These are phyloP conservation scores for Penicillium lividum DNA, from an alignment of 495 filamentous ascomycete species.

Conservation along the genomic window DNA sequence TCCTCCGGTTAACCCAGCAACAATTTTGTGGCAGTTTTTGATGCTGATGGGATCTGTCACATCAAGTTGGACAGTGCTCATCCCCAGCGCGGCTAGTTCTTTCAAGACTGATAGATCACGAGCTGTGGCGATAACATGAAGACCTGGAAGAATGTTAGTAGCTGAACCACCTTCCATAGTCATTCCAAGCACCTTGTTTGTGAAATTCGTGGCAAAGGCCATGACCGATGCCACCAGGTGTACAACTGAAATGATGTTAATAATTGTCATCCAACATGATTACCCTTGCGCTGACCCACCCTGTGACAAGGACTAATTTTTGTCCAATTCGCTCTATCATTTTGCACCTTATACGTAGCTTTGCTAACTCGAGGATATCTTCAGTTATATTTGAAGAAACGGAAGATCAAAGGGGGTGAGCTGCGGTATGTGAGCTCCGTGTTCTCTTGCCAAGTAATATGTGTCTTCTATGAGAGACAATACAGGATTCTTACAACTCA, in stretches of 20 bases:
- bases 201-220: conserved; percentile 1
- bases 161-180: neutral
- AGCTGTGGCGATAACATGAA: neutral
- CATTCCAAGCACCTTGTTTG: neutral
- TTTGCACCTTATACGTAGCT: neutral
- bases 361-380: neutral
- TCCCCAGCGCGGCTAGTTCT: neutral
- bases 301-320: neutral
- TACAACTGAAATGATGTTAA: neutral
- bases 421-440: neutral
- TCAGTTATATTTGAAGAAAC: neutral
- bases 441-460: neutral
- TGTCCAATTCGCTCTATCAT: neutral
- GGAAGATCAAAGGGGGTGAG: no score
- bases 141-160: neutral
- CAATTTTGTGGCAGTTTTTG: neutral
- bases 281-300: neutral
- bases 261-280: neutral
- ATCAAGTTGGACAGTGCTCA: neutral
- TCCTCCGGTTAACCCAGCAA: neutral
- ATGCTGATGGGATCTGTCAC: neutral
- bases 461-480: neutral
- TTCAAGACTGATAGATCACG: neutral
- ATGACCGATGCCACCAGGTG: conserved; percentile 1
- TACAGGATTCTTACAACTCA: neutral